Conservation (phyloP, 2,329 filamentous ascomycete species). For the Diaporthe longicolla region DNA sequence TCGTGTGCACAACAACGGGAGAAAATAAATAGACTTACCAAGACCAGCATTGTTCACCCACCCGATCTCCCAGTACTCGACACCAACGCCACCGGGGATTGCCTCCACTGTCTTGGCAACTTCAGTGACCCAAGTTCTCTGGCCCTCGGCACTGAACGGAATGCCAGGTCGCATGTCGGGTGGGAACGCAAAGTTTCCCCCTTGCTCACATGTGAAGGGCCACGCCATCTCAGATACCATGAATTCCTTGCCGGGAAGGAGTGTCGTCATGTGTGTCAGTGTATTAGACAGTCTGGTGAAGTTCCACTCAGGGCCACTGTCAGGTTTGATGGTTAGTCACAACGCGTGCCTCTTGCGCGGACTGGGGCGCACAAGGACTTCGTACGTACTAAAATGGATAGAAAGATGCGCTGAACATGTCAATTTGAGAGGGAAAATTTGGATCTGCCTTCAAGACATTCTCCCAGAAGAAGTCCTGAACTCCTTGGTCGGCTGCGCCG, state of each 20-base stretch:
- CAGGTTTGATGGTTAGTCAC: background rate
- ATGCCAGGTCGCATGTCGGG: slow-evolving; percentile 68
- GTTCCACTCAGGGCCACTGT: slow-evolving; percentile 21
- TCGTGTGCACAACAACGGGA: background rate
- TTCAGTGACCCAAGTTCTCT: slow-evolving; percentile 72
- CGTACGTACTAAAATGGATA: slow-evolving; percentile 14
- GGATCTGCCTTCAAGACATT: slow-evolving; percentile 66
- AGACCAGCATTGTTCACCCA: slow-evolving; percentile 77
- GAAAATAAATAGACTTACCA: slow-evolving; percentile 48
- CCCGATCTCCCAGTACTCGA: slow-evolving; percentile 83
- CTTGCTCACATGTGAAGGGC: slow-evolving; percentile 74
- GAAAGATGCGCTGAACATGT: slow-evolving; percentile 76
- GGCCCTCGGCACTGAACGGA: slow-evolving; percentile 74
- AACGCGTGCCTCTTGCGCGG: background rate
- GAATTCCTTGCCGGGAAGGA: slow-evolving; percentile 67
- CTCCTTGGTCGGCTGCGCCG: slow-evolving; percentile 79
- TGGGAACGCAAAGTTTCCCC: slow-evolving; percentile 69
- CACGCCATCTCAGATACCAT: slow-evolving; percentile 80
- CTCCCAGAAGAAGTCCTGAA: slow-evolving; percentile 74
- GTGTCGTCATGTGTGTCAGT: slow-evolving; percentile 11
- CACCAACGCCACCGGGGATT: slow-evolving; percentile 67
- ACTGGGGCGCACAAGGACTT: too few species aligned
- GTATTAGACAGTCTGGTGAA: slow-evolving; percentile 20
- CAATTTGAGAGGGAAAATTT: slow-evolving; percentile 69
- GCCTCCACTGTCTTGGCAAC: slow-evolving; percentile 70